These are phyloP conservation scores for Rhododendron mucronatum DNA, from an alignment of 148 eudicot genomes.

Conservation along the genomic window DNA sequence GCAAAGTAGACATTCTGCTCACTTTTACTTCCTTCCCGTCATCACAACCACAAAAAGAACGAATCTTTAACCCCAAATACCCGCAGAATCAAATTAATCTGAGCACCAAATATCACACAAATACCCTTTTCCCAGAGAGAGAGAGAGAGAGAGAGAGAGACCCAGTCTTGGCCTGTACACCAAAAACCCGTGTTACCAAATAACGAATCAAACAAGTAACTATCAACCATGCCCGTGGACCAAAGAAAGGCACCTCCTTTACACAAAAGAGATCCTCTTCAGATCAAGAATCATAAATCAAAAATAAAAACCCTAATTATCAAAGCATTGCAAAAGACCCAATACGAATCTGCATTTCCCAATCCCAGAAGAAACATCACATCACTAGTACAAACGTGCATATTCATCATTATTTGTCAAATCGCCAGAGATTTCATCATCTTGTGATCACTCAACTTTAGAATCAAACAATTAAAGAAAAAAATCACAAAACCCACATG, in stretches of 20 bases:
- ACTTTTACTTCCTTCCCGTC: background rate
- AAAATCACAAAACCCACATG: background rate
- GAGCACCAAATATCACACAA: background rate
- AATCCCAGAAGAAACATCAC: background rate
- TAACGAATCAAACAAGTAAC: background rate
- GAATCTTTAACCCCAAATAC: background rate
- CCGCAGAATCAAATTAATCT: background rate
- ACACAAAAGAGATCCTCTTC: background rate
- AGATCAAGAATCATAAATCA: background rate
- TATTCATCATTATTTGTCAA: background rate
- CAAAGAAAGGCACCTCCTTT: background rate
- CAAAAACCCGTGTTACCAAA: background rate
- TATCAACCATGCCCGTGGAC: background rate
- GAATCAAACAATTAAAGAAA: background rate
- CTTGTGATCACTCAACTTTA: background rate
- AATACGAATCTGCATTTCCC: background rate
- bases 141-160: no score
- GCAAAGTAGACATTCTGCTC: background rate
- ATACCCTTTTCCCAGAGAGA: background rate
- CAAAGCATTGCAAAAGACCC: background rate
- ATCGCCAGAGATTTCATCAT: background rate
- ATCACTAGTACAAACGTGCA: background rate
- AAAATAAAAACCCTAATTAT: background rate
- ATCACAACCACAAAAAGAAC: background rate
- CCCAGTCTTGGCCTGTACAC: background rate